Evolutionary conservation across 129 eudicot species (phyloP).

Genomic region (Kitagawia praeruptora): DNA sequence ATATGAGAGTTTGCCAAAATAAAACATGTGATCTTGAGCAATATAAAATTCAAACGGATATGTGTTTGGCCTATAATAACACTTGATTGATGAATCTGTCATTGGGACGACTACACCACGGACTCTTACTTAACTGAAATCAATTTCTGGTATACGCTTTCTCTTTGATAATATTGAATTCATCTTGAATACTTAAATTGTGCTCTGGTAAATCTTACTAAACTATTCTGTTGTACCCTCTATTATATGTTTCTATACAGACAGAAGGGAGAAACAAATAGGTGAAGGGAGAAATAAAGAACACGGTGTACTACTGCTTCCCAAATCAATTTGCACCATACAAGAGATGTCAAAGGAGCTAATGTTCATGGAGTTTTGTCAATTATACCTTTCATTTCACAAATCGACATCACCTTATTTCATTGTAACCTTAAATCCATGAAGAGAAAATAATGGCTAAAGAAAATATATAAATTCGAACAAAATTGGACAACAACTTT

Average conservation of each 20-base stretch:
- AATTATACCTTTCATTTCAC: constrained; percentile 14
- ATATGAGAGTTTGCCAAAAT: neutral
- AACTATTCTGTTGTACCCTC: neutral
- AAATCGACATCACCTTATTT: constrained; percentile 29
- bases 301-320: constrained; percentile 24
- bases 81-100: neutral
- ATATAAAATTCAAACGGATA: no score
- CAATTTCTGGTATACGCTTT: neutral
- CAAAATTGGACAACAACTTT: constrained; percentile 32
- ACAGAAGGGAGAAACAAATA: neutral
- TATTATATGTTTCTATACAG: neutral
- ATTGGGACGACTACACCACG: neutral
- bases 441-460: neutral
- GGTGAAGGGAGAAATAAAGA: constrained; percentile 10
- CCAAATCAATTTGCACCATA: constrained; percentile 22
- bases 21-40: neutral
- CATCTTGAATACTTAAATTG: neutral
- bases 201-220: neutral
- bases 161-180: neutral
- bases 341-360: constrained; percentile 8
- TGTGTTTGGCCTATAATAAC: neutral
- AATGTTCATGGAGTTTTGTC: neutral
- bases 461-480: neutral
- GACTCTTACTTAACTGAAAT: neutral
- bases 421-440: constrained; percentile 5